Percentiles rank a stretch among this genome's conserved stretches.
phyloP scores from a whole-genome alignment of 2,329 filamentous ascomycete genomes.

The Acephala macrosclerotiorum region DNA sequence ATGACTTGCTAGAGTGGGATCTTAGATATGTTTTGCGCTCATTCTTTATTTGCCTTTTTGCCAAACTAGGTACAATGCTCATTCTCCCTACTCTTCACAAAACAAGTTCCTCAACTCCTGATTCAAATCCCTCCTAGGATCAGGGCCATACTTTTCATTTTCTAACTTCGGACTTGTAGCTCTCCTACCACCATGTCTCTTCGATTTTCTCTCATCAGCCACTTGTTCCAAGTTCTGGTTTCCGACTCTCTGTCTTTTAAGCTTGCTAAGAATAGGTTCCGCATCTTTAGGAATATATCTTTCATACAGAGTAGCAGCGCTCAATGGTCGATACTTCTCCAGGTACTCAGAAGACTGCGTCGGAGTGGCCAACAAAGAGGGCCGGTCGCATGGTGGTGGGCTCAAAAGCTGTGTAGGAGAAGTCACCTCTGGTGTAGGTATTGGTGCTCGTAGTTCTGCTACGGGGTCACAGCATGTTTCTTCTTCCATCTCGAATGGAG shows the following conservation, averaged over 20 bases:
- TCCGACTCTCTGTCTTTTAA: slow-evolving; percentile 32
- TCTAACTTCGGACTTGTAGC: slow-evolving; percentile 4
- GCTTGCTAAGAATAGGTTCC: slow-evolving; percentile 35
- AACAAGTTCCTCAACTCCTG: slow-evolving; percentile 37
- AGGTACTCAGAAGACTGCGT: slow-evolving; percentile 31
- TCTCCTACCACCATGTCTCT: slow-evolving; percentile 2
- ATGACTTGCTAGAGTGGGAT: neutral
- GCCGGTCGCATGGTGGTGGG: neutral
- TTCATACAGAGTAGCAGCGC: neutral
- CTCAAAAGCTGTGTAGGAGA: neutral
- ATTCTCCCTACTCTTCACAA: slow-evolving; percentile 24
- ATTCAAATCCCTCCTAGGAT: slow-evolving; percentile 32
- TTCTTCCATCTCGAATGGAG: neutral
- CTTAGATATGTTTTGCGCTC: neutral
- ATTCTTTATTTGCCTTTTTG: neutral
- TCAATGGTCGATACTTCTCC: slow-evolving; percentile 30
- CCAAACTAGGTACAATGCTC: neutral
- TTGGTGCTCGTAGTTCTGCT: neutral
- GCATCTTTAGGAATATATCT: slow-evolving; percentile 31
- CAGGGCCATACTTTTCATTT: slow-evolving; percentile 18
- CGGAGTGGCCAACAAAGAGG: neutral
- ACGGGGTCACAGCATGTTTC: neutral
- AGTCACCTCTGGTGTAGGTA: neutral
- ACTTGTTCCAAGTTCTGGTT: slow-evolving; percentile 17
- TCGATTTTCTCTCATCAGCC: neutral